A percentile compares a stretch with the other conserved stretches of the same genome.
These are phyloP conservation scores for Debaryomyces sp. DNA, from an alignment of 1,139 yeast genomes.

Conservation along the genomic window DNA sequence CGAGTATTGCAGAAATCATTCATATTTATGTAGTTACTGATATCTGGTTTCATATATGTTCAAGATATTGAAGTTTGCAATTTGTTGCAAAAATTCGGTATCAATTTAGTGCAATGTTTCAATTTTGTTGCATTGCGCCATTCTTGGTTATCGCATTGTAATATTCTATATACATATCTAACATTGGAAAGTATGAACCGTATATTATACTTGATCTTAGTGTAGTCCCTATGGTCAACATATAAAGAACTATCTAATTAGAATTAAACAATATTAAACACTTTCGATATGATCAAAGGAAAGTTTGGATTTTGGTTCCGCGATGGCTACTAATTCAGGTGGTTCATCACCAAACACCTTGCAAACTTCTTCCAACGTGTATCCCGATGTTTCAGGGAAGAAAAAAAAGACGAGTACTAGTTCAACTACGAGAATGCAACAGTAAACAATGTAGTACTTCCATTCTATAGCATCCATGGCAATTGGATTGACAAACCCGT, in stretches of 20 bases:
- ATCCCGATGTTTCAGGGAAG: slow-evolving; percentile 55
- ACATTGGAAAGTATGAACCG: neutral
- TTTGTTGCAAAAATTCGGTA: slow-evolving; percentile 4
- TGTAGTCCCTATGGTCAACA: neutral
- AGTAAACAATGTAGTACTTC: slow-evolving; percentile 62
- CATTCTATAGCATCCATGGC: slow-evolving; percentile 62
- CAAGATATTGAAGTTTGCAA: neutral
- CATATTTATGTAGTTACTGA: slow-evolving; percentile 6
- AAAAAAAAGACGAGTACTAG: slow-evolving; percentile 40
- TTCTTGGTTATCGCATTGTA: neutral
- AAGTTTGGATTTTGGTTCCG: slow-evolving; percentile 6
- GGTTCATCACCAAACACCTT: slow-evolving; percentile 47
- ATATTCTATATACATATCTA: neutral
- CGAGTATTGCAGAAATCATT: neutral
- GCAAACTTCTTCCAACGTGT: slow-evolving; percentile 57
- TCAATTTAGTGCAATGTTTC: neutral
- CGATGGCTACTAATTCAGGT: slow-evolving; percentile 11
- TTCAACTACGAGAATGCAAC: slow-evolving; percentile 43
- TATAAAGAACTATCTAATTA: neutral
- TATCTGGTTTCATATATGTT: slow-evolving; percentile 4
- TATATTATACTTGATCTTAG: neutral
- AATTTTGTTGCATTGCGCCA: slow-evolving; percentile 3
- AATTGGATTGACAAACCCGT: slow-evolving; percentile 57
- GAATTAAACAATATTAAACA: slow-evolving; percentile 5
- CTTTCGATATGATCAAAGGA: slow-evolving; percentile 13